Percentiles rank a stretch among this genome's conserved stretches.
Conservation (phyloP, 306 rosid genomes). For the Delonix regia region DNA sequence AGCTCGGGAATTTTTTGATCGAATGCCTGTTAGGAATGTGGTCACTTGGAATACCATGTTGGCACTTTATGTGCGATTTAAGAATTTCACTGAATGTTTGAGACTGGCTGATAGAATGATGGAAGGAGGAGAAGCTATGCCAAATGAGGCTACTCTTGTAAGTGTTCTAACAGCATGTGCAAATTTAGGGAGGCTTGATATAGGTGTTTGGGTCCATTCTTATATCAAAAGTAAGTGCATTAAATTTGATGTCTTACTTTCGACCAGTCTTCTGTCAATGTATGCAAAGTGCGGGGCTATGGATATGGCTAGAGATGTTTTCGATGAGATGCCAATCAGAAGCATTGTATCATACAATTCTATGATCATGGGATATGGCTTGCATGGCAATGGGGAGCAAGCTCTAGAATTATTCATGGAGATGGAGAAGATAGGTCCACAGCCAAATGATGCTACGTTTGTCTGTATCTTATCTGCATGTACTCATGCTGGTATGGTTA, state of each 20-base stretch:
- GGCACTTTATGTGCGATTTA: slow-evolving; percentile 50
- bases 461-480: slow-evolving; percentile 66
- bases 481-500: slow-evolving; percentile 62
- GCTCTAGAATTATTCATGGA: slow-evolving; percentile 55
- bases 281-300: slow-evolving; percentile 67
- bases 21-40: slow-evolving; percentile 49
- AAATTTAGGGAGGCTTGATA: slow-evolving; percentile 55
- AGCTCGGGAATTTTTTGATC: slow-evolving; percentile 50
- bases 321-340: slow-evolving; percentile 57
- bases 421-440: slow-evolving; percentile 57
- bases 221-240: slow-evolving; percentile 42
- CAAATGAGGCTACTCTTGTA: slow-evolving; percentile 70
- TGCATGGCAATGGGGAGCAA: slow-evolving; percentile 58
- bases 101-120: slow-evolving; percentile 54
- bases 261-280: slow-evolving; percentile 65
- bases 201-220: slow-evolving; percentile 60
- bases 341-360: slow-evolving; percentile 71
- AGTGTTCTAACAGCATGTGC: slow-evolving; percentile 71
- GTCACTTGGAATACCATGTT: slow-evolving; percentile 65
- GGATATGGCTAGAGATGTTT: slow-evolving; percentile 63
- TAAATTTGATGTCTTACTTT: slow-evolving; percentile 60
- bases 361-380: slow-evolving; percentile 71
- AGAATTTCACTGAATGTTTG: slow-evolving; percentile 56
- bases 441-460: slow-evolving; percentile 65
- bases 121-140: slow-evolving; percentile 48